phyloP scores from a whole-genome alignment of 495 filamentous ascomycete species.

The Penicillium angulare region DNA sequence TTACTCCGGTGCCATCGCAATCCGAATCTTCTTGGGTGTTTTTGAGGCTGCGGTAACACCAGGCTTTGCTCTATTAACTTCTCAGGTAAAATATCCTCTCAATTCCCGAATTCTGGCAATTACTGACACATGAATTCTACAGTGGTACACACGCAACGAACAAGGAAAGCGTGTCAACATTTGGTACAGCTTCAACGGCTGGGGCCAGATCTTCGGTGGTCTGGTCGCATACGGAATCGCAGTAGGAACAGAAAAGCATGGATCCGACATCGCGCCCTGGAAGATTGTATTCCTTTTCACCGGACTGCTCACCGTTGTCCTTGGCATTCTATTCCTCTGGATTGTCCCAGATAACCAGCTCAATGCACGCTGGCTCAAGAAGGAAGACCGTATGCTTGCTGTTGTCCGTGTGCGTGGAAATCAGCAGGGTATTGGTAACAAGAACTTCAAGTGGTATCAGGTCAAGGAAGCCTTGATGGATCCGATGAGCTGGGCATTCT shows the following conservation, averaged over 20 bases:
- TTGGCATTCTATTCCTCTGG: constrained; percentile 56
- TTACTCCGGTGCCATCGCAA: constrained; percentile 44
- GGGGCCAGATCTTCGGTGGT: constrained; percentile 57
- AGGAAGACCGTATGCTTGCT: constrained; percentile 55
- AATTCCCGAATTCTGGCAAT: too few species aligned
- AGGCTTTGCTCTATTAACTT: constrained; percentile 57
- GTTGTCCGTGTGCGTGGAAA: constrained; percentile 58
- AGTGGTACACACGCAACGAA: constrained; percentile 57
- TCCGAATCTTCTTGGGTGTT: constrained; percentile 56
- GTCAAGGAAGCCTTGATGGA: constrained; percentile 53
- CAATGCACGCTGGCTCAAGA: constrained; percentile 60
- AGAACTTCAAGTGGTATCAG: constrained; percentile 60
- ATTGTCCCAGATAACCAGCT: constrained; percentile 64
- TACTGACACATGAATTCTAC: too few species aligned
- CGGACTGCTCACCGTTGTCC: constrained; percentile 53
- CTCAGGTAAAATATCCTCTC: too few species aligned
- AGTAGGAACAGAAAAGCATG: constrained; percentile 42
- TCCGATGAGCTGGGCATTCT: constrained; percentile 59
- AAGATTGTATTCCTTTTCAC: constrained; percentile 63
- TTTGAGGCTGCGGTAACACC: constrained; percentile 59
- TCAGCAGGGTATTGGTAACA: constrained; percentile 63
- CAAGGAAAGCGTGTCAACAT: constrained; percentile 51
- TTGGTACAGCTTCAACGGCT: constrained; percentile 59
- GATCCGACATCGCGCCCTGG: constrained; percentile 53
- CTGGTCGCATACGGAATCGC: constrained; percentile 61